Percentiles rank a stretch among this genome's conserved stretches.
Conservation (phyloP, 306 rosid species). For the Citrullus mucosospermus region DNA sequence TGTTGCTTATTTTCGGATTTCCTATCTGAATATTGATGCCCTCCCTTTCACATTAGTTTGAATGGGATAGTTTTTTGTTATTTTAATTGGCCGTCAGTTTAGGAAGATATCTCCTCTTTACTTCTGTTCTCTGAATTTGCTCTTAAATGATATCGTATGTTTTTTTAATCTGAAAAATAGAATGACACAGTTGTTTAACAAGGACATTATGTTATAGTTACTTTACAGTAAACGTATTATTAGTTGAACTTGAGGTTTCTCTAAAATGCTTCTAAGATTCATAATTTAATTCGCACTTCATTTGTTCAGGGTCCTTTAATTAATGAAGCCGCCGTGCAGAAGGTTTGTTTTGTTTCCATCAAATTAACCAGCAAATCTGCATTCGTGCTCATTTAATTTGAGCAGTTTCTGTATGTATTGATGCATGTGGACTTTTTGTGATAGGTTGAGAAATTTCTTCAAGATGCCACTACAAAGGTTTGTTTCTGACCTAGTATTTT, state of each 20-base stretch:
- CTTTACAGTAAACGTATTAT: not conserved
- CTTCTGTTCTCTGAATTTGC: not conserved
- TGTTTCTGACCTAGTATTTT: slow-evolving; percentile 23
- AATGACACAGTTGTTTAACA: not conserved
- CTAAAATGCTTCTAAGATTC: not conserved
- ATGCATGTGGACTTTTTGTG: slow-evolving; percentile 18
- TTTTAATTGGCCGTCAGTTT: not conserved
- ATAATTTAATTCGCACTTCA: not conserved
- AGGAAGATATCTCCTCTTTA: not conserved
- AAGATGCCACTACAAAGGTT: slow-evolving; percentile 88
- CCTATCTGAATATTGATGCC: not conserved
- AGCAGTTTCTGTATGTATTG: not conserved
- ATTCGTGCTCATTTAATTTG: not conserved
- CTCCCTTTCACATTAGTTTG: not conserved
- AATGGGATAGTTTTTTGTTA: not conserved
- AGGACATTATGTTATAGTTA: not conserved
- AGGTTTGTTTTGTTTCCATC: slow-evolving; percentile 37
- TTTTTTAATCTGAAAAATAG: not conserved
- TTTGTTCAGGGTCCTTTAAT: slow-evolving; percentile 84
- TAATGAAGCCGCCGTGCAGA: slow-evolving; percentile 90
- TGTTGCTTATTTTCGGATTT: not conserved
- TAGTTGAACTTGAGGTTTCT: not conserved
- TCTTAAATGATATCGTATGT: not conserved
- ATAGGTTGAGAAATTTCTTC: slow-evolving; percentile 72
- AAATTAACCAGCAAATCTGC: not conserved